Evolutionary conservation across 164 flowering plant genomes (phyloP).

Genomic region (Hamamelis virginiana): DNA sequence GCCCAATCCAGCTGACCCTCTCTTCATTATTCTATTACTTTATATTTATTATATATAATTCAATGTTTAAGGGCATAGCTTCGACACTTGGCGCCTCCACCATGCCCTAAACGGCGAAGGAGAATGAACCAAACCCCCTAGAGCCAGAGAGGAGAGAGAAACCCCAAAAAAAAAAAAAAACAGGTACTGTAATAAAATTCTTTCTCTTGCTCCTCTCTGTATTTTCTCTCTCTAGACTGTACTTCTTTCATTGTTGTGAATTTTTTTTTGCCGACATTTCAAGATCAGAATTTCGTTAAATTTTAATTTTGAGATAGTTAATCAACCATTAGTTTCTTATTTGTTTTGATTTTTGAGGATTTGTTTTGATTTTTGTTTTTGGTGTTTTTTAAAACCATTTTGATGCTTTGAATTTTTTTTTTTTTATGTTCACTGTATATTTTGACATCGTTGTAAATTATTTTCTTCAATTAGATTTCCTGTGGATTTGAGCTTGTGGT

Average conservation of each 20-base stretch:
- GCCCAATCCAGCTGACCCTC: slow-evolving; percentile 4
- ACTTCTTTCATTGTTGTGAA: no score
- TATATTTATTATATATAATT: neutral
- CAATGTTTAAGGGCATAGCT: no score
- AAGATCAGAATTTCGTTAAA: no score
- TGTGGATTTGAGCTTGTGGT: neutral
- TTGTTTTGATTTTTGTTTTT: no score
- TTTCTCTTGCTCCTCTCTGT: neutral
- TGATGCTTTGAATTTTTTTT: neutral
- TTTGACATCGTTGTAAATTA: no score
- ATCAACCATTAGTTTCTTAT: no score
- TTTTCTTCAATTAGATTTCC: neutral
- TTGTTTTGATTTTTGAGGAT: no score
- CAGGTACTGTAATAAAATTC: neutral
- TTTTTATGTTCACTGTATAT: neutral
- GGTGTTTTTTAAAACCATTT: no score
- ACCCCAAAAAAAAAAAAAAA: neutral
- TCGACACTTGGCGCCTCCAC: slow-evolving; percentile 36
- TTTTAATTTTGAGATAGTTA: no score
- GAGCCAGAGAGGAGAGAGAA: no score
- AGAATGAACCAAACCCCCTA: slow-evolving; percentile 11
- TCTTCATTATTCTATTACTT: neutral
- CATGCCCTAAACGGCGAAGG: slow-evolving; percentile 10
- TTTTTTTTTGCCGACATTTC: no score
- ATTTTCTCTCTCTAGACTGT: neutral